phyloP scores from a whole-genome alignment of 2,329 filamentous ascomycete genomes.

The Didymella arachidicola region DNA sequence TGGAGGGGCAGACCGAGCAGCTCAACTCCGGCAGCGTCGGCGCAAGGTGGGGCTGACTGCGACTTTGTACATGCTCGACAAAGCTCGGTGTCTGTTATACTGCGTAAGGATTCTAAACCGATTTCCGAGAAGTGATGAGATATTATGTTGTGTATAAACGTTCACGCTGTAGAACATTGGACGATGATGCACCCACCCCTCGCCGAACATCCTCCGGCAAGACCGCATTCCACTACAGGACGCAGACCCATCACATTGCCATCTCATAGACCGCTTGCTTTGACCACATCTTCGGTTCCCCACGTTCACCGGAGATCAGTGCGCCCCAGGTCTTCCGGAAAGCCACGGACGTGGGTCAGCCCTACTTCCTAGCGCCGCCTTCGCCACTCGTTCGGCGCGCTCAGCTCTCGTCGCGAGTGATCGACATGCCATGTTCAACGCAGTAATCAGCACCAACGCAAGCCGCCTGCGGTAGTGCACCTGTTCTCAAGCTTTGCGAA shows the following conservation, averaged over 20 bases:
- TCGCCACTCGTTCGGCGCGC: conserved; percentile 1
- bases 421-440: conserved; percentile 6
- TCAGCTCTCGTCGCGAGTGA: conserved; percentile 11
- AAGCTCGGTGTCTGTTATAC: background rate
- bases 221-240: background rate
- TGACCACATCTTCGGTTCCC: conserved; percentile 16
- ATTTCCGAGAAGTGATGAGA: background rate
- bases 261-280: conserved; percentile 12
- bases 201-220: conserved; percentile 2
- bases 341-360: conserved; percentile 7
- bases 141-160: conserved; percentile 2
- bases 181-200: conserved; percentile 8
- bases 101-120: background rate
- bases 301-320: conserved; percentile 18
- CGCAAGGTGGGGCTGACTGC: conserved; percentile 2
- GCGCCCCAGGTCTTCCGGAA: conserved; percentile 2
- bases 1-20: conserved; percentile 5
- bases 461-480: background rate
- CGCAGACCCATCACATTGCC: conserved; percentile 5
- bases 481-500: conserved; percentile 10
- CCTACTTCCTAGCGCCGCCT: conserved; percentile 10
- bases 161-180: conserved; percentile 9
- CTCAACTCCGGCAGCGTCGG: background rate
- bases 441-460: conserved; percentile 7
- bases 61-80: background rate